Evolutionary conservation across 2,329 filamentous ascomycete species (phyloP), one percentile per base, ranked within the genome.

Genomic region (Thelonectria olida): DNA sequence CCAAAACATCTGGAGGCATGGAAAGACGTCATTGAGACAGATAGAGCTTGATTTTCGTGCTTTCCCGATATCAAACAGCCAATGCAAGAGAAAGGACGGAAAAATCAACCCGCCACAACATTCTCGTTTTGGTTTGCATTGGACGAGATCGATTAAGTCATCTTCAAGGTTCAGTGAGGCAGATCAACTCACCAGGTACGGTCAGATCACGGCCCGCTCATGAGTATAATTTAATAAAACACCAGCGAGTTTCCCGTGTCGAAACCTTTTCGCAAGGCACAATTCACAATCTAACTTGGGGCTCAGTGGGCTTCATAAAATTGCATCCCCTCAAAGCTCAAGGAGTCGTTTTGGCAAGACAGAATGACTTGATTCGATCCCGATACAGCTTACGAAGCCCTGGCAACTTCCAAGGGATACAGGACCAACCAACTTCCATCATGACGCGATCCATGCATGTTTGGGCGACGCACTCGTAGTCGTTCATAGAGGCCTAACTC

Each of bases 21-120:
- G 23, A 65, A 34, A 34, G 67, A 72, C 69, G 69, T 72, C 69
- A 72, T 72, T 54, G 56, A 64, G 52, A 47, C 48, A 15, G 34
- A 50, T 50, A 34, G 62, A 67, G 64, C 69, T 69, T 72, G 69
- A 52, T 70, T 70, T 69, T 38, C 44, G 52, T 51, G 52, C 48
- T 58, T 47, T 38, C 28, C 49, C 36, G 45, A 50, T 7, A 27
- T 53, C 36, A 27, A 55, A 5, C 53, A 36, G 17, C 65, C 58
- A 67, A 65, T 64, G 52, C 64, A 13, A 39, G 17, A 23, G 10
- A 27, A 20, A 34, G n/a, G 9, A 44, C 34, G 39, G 38, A 42
- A 9, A 44, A 54, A 23, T 25, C 17, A 7, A 12, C 7, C 38
- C 38, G 38, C 38, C 38, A 20, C 17, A 36, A n/a, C n/a, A n/a